These are phyloP conservation scores for Colletotrichum gigasporum DNA, from an alignment of 2,329 filamentous ascomycete species.

Conservation along the genomic window DNA sequence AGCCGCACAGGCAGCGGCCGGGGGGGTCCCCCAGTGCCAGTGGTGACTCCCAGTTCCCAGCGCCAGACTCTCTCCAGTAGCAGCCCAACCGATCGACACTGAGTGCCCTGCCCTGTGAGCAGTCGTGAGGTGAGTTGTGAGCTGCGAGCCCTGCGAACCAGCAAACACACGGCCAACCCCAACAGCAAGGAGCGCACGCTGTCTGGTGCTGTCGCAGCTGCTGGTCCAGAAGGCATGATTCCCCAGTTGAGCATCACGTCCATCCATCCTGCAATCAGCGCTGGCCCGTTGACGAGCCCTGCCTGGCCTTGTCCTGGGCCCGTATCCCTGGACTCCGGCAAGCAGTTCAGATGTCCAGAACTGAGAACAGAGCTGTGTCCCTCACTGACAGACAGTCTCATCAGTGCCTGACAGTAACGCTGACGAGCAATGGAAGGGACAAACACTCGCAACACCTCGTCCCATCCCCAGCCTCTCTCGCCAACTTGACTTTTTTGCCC, in stretches of 20 bases:
- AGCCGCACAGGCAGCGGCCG: slow-evolving; percentile 6
- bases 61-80: slow-evolving; percentile 6
- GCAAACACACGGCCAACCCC: neutral
- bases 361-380: no score
- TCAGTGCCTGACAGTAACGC: no score
- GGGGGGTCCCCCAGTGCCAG: neutral
- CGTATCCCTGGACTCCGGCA: neutral
- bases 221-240: neutral
- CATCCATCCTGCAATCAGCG: neutral
- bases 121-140: neutral
- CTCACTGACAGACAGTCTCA: no score
- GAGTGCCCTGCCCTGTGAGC: slow-evolving; percentile 7
- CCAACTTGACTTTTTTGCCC: slow-evolving; percentile 17
- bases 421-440: neutral
- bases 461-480: slow-evolving; percentile 22
- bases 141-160: neutral
- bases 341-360: neutral
- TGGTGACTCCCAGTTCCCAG: no score
- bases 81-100: slow-evolving; percentile 29
- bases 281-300: neutral
- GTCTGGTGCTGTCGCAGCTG: neutral
- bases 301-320: neutral
- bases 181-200: neutral
- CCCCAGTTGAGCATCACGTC: neutral
- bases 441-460: slow-evolving; percentile 2